Evolutionary conservation across 306 rosid genomes (phyloP).

Genomic region (Fragaria nilgerrensis): DNA sequence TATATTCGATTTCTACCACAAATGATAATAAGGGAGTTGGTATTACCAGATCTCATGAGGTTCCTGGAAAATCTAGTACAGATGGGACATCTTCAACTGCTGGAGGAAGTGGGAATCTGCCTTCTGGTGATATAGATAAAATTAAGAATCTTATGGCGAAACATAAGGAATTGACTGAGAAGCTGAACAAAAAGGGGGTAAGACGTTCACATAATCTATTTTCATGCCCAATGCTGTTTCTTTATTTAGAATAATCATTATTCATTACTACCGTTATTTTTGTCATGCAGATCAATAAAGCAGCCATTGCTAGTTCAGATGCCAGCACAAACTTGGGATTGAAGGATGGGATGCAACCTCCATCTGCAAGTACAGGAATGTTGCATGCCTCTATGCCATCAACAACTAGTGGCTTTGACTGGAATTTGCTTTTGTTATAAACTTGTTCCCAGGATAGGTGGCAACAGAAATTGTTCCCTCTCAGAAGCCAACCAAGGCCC

Average conservation of each 20-base stretch:
- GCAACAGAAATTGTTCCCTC: conserved; percentile 50
- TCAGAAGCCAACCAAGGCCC: conserved; percentile 84
- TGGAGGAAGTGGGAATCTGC: conserved; percentile 79
- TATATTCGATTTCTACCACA: conserved; percentile 95
- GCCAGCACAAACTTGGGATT: conserved; percentile 37
- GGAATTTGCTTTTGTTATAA: conserved; percentile 83
- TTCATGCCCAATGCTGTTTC: background rate
- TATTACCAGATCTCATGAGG: conserved; percentile 99
- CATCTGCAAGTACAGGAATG: conserved; percentile 34
- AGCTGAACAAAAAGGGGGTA: conserved; percentile 75
- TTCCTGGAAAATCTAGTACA: conserved; percentile 99
- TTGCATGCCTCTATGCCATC: background rate
- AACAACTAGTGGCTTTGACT: conserved; percentile 26
- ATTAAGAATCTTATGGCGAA: conserved; percentile 72
- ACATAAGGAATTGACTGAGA: conserved; percentile 74
- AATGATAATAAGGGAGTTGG: conserved; percentile 99
- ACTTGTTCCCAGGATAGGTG: conserved; percentile 83
- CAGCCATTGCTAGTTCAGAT: conserved; percentile 42
- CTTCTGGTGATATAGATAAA: conserved; percentile 79
- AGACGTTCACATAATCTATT: conserved; percentile 11
- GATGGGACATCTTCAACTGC: conserved; percentile 97
- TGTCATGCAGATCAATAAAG: conserved; percentile 60
- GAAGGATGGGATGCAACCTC: conserved; percentile 41
- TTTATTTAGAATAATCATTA: conserved; percentile 12
- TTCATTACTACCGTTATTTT: conserved; percentile 29